These are phyloP conservation scores for Fusarium robinianum DNA, from an alignment of 2,329 filamentous ascomycete genomes.

Conservation along the genomic window DNA sequence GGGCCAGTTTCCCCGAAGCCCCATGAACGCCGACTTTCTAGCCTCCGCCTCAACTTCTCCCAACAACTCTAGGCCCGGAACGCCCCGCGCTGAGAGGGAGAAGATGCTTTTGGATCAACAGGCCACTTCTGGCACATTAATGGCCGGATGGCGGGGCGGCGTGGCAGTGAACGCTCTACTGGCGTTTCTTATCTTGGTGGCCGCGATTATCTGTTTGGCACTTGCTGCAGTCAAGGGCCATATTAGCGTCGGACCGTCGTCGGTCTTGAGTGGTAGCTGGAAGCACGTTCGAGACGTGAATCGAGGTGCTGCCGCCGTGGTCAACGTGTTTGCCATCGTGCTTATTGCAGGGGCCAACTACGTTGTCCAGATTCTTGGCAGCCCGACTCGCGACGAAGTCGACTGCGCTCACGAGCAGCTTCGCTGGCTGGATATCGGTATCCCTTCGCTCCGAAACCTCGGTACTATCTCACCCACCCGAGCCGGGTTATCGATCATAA, in stretches of 20 bases:
- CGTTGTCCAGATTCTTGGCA: constrained; percentile 57
- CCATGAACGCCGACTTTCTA: constrained; percentile 19
- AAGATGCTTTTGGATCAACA: constrained; percentile 31
- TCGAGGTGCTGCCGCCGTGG: constrained; percentile 49
- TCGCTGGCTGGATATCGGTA: constrained; percentile 58
- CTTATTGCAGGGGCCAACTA: constrained; percentile 57
- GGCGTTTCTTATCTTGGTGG: constrained; percentile 45
- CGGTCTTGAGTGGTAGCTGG: constrained; percentile 48
- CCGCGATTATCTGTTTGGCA: constrained; percentile 46
- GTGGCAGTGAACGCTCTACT: constrained; percentile 50
- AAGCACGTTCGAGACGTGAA: constrained; percentile 42
- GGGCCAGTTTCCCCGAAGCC: constrained; percentile 27
- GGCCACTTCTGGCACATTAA: constrained; percentile 34
- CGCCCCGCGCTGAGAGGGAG: constrained; percentile 32
- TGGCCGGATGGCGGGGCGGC: constrained; percentile 54
- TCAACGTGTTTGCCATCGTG: constrained; percentile 50
- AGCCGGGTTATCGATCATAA: constrained; percentile 44
- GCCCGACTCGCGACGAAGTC: constrained; percentile 56
- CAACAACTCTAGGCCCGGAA: constrained; percentile 26
- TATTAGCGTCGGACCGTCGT: constrained; percentile 42
- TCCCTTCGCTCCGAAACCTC: constrained; percentile 58
- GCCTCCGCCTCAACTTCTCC: constrained; percentile 14
- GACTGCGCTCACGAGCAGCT: constrained; percentile 50
- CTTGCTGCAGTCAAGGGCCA: constrained; percentile 43
- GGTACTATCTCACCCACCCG: constrained; percentile 48